phyloP scores from a whole-genome alignment of 345 rosid species.

The Theobroma cacao region DNA sequence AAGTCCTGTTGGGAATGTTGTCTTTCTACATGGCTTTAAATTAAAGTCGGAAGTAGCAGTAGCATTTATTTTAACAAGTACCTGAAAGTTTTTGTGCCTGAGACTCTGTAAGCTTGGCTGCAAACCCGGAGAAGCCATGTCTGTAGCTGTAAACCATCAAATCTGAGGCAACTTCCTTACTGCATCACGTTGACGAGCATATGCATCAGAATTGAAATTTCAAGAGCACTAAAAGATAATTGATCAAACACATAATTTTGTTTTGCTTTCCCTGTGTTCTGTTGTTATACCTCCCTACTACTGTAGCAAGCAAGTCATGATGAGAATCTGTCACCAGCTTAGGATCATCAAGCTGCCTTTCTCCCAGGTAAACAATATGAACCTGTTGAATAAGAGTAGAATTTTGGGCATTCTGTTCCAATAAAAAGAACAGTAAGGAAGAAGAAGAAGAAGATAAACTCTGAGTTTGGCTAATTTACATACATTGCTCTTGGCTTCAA shows the following conservation, averaged over 20 bases:
- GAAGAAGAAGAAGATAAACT: neutral
- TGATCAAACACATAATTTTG: neutral
- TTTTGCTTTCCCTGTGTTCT: neutral
- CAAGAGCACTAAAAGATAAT: neutral
- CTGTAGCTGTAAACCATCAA: conserved; percentile 67
- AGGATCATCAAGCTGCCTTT: conserved; percentile 43
- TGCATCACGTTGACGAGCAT: conserved; percentile 31
- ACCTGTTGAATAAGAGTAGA: conserved; percentile 34
- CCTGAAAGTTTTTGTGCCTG: conserved; percentile 56
- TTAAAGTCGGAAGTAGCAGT: neutral
- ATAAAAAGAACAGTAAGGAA: neutral
- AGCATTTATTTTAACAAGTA: conserved; percentile 15
- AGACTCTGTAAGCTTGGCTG: conserved; percentile 60
- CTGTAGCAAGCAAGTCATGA: conserved; percentile 54
- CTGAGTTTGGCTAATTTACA: neutral
- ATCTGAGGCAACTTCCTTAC: conserved; percentile 47
- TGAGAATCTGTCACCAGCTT: conserved; percentile 44
- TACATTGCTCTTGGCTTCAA: conserved; percentile 12
- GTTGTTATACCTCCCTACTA: conserved; percentile 55
- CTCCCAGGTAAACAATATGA: conserved; percentile 64
- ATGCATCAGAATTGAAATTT: neutral
- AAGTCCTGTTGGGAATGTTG: neutral
- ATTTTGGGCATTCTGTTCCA: neutral
- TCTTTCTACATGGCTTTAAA: neutral
- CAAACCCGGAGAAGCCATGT: conserved; percentile 78